Base-by-base conservation (phyloP, 257 asterid genomes). In the Cordia subcordata region DNA sequence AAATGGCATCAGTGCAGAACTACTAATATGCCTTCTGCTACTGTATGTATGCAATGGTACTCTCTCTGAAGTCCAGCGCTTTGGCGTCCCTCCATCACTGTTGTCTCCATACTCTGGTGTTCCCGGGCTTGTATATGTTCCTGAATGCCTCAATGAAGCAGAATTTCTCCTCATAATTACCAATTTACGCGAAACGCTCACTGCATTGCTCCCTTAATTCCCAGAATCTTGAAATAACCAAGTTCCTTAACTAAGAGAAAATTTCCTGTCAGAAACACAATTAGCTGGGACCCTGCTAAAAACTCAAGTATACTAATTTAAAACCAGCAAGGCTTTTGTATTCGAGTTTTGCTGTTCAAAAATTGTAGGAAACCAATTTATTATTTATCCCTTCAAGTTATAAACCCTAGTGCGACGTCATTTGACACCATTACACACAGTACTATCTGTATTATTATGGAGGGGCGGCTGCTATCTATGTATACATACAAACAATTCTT, bases 31-130 rank as follows among this genome's bases (percentile, higher is more conserved):
- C 59, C 53, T 66, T 23, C 71, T 15, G 17, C 44, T 57, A 57
- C 64, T 39, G 33, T 57, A 22, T n/a, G 66, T 21, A 57, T 13
- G 64, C 64, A 39, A 39, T 33, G 71, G 71, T 8, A 66, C 64
- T 38, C 59, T 62, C 59, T 66, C 71, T 14, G 71, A 66, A 42
- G 59, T 66, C 72, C 72, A 67, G 17, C 66, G 66, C 32, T 52
- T 60, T 42, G 61, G 66, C 51, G 39, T 37, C 13, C 60, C 71
- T 16, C 66, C 71, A 11, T 57, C 40, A 66, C 23, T 50, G 17
- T 45, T 11, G 17, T 55, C 45, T 40, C 47, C 33, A 45, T 67
- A 52, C 14, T 67, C 61, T 15, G 72, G 72, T 11, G 66, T 67
- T 15, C 60, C 54, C 5, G 66, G 72, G 22, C 72, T 59, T 0